A percentile compares a stretch with the other conserved stretches of the same genome.
These are phyloP conservation scores for Coniferiporia sulphurascens DNA, from an alignment of 1,284 basidiomycete species.

Conservation along the genomic window DNA sequence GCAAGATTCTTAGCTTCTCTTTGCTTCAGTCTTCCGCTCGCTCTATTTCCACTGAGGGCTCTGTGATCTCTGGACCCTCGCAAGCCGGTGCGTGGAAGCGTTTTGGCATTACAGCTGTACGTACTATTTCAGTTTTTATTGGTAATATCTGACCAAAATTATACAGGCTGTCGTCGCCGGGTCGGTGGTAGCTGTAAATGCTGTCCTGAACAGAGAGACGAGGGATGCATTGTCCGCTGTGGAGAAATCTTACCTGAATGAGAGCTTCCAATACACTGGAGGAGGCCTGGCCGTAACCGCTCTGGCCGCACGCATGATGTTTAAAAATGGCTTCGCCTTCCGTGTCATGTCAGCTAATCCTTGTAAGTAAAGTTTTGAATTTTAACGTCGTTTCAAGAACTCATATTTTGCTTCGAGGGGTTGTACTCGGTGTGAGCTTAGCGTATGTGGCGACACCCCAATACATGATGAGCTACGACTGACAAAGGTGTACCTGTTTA, in stretches of 20 bases:
- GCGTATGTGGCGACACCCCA: conserved; percentile 41
- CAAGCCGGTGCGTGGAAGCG: conserved; percentile 43
- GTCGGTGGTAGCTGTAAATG: conserved; percentile 58
- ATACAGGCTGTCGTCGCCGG: conserved; percentile 63
- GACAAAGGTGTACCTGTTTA: conserved; percentile 12
- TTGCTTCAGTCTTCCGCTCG: conserved; percentile 25
- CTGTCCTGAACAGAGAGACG: conserved; percentile 73
- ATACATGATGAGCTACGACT: conserved; percentile 20
- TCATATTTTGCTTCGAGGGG: conserved; percentile 42
- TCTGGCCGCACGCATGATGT: conserved; percentile 71
- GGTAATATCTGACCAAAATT: background rate
- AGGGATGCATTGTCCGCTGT: conserved; percentile 56
- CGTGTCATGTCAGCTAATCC: conserved; percentile 85
- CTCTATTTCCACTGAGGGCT: conserved; percentile 39
- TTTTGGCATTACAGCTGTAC: conserved; percentile 46
- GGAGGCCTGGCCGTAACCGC: conserved; percentile 77
- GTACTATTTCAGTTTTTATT: conserved; percentile 19
- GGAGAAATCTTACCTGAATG: conserved; percentile 72
- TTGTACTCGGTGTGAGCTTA: conserved; percentile 80
- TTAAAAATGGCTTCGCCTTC: conserved; percentile 69
- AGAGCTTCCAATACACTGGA: conserved; percentile 83
- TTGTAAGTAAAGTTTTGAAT: conserved; percentile 40
- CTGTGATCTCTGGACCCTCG: conserved; percentile 33
- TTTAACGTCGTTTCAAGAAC: background rate
- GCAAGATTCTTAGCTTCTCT: conserved; percentile 3